Evolutionary conservation across 2,329 filamentous ascomycete species (phyloP).

Genomic region (Beauveria medogensis): DNA sequence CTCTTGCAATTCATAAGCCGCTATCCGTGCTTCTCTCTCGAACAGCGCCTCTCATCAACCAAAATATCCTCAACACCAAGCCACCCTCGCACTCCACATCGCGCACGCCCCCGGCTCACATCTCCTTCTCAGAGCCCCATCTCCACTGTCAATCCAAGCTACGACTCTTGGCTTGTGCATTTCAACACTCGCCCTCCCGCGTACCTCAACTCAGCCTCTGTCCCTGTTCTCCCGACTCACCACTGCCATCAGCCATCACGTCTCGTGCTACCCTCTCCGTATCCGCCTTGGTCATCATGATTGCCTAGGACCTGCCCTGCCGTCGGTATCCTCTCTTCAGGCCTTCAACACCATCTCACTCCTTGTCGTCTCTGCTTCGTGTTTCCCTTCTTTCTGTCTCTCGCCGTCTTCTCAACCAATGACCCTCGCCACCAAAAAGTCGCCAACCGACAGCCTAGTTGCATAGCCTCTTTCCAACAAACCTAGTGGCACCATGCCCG

Average conservation of each 20-base stretch:
- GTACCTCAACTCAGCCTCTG: not conserved
- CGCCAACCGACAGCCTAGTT: not conserved
- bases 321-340: not conserved
- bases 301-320: not conserved
- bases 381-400: not conserved
- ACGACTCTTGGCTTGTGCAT: constrained; percentile 5
- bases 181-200: constrained; percentile 4
- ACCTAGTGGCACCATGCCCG: constrained; percentile 16
- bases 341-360: not conserved
- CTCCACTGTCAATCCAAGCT: constrained; percentile 1
- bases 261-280: not conserved
- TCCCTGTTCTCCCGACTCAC: not conserved
- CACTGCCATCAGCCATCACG: not conserved
- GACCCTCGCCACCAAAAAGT: constrained; percentile 3
- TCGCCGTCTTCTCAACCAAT: not conserved
- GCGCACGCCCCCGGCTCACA: not conserved
- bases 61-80: not conserved
- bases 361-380: not conserved
- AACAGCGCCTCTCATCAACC: not conserved
- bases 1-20: not conserved
- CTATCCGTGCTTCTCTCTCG: not conserved
- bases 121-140: not conserved
- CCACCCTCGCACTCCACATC: not conserved
- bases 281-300: not conserved
- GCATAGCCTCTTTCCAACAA: constrained; percentile 9